Percentiles rank a stretch among this genome's conserved stretches.
Conservation (phyloP, 192 early-diverging fungal species). For the Lobosporangium transversale region DNA sequence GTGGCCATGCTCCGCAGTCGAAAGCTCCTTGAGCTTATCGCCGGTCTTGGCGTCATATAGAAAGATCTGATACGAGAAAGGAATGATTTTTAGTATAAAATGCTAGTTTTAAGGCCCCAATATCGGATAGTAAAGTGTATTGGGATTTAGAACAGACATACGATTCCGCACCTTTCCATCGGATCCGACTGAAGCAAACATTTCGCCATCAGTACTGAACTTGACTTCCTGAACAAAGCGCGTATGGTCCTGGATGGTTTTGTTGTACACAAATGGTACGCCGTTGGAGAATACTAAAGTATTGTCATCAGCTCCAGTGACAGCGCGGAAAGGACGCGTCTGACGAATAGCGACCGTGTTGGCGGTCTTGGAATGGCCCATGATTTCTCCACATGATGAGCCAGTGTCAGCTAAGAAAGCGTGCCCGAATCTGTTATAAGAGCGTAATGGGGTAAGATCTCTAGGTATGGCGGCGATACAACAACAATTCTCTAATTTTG, state of each 20-base stretch:
- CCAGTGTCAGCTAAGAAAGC: constrained; percentile 91
- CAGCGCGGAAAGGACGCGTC: constrained; percentile 89
- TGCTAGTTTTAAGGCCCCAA: background rate
- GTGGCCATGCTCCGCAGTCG: constrained; percentile 67
- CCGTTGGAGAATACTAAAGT: constrained; percentile 92
- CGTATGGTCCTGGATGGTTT: constrained; percentile 79
- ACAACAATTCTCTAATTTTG: too few relatives aligned
- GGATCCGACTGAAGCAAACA: constrained; percentile 84
- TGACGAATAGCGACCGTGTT: constrained; percentile 93
- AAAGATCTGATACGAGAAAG: constrained; percentile 81
- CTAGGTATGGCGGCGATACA: too few relatives aligned
- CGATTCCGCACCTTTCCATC: constrained; percentile 86
- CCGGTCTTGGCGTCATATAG: constrained; percentile 95
- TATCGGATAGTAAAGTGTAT: background rate
- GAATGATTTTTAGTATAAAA: too few relatives aligned
- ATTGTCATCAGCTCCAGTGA: constrained; percentile 91
- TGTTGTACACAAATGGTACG: constrained; percentile 88
- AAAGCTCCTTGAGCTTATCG: constrained; percentile 69
- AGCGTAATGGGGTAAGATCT: too few relatives aligned
- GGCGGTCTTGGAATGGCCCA: constrained; percentile 88
- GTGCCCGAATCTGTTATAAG: constrained; percentile 84
- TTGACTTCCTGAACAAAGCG: constrained; percentile 92
- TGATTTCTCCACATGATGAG: constrained; percentile 90
- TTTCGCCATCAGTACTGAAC: constrained; percentile 83
- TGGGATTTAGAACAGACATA: too few relatives aligned